phyloP scores from a whole-genome alignment of 2,329 filamentous ascomycete genomes.

The Penicillium verrucosum region DNA sequence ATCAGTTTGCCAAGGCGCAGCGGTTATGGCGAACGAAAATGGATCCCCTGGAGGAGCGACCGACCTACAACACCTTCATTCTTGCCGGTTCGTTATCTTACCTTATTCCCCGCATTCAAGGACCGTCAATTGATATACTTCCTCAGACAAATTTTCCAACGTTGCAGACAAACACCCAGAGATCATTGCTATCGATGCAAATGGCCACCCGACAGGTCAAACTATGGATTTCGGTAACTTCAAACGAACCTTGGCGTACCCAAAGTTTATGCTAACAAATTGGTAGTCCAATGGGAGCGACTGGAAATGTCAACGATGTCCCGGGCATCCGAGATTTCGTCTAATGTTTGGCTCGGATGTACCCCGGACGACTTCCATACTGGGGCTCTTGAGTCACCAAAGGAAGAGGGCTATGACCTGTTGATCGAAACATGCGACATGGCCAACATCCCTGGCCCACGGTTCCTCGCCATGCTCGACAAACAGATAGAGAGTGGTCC shows the following conservation, averaged over 20 bases:
- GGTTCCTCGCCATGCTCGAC: constrained; percentile 62
- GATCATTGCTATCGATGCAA: constrained; percentile 71
- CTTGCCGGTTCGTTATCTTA: constrained; percentile 50
- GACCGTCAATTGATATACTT: constrained; percentile 21
- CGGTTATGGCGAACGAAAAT: constrained; percentile 67
- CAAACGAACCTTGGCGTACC: neutral
- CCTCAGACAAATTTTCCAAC: constrained; percentile 60
- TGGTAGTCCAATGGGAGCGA: constrained; percentile 71
- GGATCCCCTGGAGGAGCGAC: constrained; percentile 53
- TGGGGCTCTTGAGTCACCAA: constrained; percentile 39
- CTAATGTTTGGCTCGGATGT: constrained; percentile 86
- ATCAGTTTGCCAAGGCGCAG: constrained; percentile 71
- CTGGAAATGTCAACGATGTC: constrained; percentile 94
- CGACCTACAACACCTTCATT: constrained; percentile 82
- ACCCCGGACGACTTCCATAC: constrained; percentile 66
- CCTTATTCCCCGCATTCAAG: neutral
- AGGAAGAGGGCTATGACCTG: constrained; percentile 67
- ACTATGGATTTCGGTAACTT: constrained; percentile 76
- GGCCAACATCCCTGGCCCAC: constrained; percentile 69
- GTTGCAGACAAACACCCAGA: constrained; percentile 69
- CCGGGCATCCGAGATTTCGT: constrained; percentile 78
- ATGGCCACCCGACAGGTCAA: constrained; percentile 68
- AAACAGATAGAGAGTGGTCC: constrained; percentile 53
- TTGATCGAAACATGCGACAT: constrained; percentile 86
- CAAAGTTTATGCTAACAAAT: constrained; percentile 8